Base-by-base conservation (phyloP, 208 protist genomes). In the Herpetomonas tarakana region DNA sequence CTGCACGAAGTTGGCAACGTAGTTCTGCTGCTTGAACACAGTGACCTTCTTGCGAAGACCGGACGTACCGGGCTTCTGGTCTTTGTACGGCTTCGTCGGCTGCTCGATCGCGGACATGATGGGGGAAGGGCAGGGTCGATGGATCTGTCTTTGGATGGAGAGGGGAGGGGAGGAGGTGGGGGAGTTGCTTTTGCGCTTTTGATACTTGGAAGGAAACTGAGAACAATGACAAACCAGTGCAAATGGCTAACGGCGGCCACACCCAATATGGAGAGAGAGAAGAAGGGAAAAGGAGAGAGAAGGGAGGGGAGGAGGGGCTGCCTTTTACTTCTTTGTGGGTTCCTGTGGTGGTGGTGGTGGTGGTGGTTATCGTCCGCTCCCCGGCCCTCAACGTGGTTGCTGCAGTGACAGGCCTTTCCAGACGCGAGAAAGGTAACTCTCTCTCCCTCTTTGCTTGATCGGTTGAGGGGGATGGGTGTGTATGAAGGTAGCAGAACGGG, bases 1-100 rank as follows among this genome's bases (percentile, higher is more conserved):
- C 74, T 99, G 97, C n/a, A 99, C 79, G 73, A 98, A 99, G 81
- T 99, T 99, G 31, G 95, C 91, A 2, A 97, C 71, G 80, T 99
- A 99, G 73, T 98, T 69, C 25, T 74, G 57, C 65, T 95, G 66
- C 70, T 89, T 71, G 59, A 98, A 98, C 14, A 96, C 81, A 6
- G 65, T 77, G 29, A 98, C 95, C 71, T 96, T 97, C 83, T 99
- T 98, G 41, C 98, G 81, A 31, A 99, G 80, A n/a, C 96, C 96
- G 3, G 87, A 97, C 12, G 98, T 99, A 56, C 97, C 98, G 2
- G 96, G 94, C 72, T 97, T 98, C 75, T 99, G 97, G 50, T 90
- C 97, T 26, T 28, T 52, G 69, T 81, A 88, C 14, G 82, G 71
- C 31, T 68, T 76, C 41, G 81, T 92, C 3, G 81, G 62, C 11